Conservation (phyloP, 768 basidiomycete genomes). For the Rhodotorula graminis region DNA sequence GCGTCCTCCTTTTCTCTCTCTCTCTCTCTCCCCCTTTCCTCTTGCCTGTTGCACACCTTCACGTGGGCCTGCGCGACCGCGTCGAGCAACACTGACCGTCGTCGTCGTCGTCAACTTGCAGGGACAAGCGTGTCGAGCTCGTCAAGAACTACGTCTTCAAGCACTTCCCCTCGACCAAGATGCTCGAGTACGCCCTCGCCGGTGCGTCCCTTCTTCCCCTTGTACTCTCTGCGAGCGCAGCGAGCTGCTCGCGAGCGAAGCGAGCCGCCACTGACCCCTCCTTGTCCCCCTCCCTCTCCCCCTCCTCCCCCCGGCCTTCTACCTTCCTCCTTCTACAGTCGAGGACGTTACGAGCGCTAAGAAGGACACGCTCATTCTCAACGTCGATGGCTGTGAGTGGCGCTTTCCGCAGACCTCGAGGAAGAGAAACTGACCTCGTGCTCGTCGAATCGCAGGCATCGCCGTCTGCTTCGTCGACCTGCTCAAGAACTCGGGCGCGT, state of each 20-base stretch:
- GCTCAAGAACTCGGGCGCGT: slow-evolving; percentile 62
- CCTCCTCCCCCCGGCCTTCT: neutral
- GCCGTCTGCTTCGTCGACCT: slow-evolving; percentile 27
- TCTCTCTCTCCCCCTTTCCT: neutral
- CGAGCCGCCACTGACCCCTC: too few species aligned
- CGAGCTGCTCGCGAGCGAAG: neutral
- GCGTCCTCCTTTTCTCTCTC: slow-evolving; percentile 53
- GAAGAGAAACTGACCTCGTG: too few species aligned
- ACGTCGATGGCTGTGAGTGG: slow-evolving; percentile 44
- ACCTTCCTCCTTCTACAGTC: slow-evolving; percentile 55
- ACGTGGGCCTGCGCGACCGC: neutral
- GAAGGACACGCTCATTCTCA: slow-evolving; percentile 96
- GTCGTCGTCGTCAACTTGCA: neutral
- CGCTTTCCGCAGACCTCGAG: too few species aligned
- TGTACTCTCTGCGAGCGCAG: too few species aligned
- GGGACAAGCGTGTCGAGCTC: slow-evolving; percentile 24
- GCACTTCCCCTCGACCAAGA: slow-evolving; percentile 79
- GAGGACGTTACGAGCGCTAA: slow-evolving; percentile 97
- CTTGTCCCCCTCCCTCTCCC: too few species aligned
- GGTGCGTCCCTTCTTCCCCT: neutral
- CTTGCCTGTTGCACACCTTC: too few species aligned
- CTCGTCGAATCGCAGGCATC: neutral
- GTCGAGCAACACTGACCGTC: slow-evolving; percentile 40
- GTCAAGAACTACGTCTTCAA: slow-evolving; percentile 8
- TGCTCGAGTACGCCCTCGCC: slow-evolving; percentile 65